Evolutionary conservation across 306 rosid genomes (phyloP).

Genomic region (Fragaria nilgerrensis): DNA sequence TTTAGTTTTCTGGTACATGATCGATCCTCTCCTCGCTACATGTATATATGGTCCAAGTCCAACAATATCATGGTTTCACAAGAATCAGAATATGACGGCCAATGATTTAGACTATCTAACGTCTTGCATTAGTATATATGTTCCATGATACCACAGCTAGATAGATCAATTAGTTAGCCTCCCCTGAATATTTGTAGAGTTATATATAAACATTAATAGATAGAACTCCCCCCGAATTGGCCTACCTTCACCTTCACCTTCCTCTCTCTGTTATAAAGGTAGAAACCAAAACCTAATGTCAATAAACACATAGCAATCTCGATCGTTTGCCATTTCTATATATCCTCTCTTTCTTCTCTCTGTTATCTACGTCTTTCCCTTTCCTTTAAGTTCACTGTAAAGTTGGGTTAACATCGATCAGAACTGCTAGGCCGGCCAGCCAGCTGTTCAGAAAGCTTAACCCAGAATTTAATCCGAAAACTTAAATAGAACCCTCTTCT

Average conservation of each 20-base stretch:
- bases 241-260: background rate
- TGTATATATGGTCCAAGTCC: background rate
- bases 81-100: background rate
- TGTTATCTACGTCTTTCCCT: background rate
- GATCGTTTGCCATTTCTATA: background rate
- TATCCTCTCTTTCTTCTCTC: background rate
- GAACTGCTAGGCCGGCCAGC: background rate
- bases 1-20: too few relatives aligned
- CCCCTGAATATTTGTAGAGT: background rate
- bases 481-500: conserved; percentile 18
- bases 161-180: background rate
- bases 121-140: background rate
- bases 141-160: background rate
- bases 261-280: background rate
- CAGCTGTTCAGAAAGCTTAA: background rate
- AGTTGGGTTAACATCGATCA: background rate
- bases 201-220: background rate
- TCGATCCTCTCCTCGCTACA: background rate
- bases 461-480: background rate
- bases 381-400: background rate
- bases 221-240: background rate
- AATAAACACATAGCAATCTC: background rate
- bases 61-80: background rate
- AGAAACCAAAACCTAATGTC: background rate
- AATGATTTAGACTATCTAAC: conserved; percentile 14